Evolutionary conservation across 306 rosid genomes (phyloP).

Genomic region (Prunus davidiana): DNA sequence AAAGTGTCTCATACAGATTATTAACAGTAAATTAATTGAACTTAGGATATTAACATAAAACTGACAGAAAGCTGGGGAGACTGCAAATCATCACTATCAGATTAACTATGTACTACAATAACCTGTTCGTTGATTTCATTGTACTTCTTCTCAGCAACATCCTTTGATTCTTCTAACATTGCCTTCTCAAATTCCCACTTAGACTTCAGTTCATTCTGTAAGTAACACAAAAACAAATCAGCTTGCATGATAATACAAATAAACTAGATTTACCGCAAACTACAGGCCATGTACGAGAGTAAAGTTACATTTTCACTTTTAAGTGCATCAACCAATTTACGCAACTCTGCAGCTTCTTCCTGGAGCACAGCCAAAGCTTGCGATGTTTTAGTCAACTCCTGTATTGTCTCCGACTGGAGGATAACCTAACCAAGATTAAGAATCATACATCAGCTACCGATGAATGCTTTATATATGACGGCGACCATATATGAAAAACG

Average conservation of each 20-base stretch:
- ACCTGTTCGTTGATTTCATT: slow-evolving; percentile 93
- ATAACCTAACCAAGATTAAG: slow-evolving; percentile 53
- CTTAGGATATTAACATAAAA: not conserved
- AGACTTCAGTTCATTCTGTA: slow-evolving; percentile 66
- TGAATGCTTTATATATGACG: not conserved
- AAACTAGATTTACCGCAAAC: slow-evolving; percentile 5
- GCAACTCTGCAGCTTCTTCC: slow-evolving; percentile 66
- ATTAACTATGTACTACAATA: slow-evolving; percentile 13
- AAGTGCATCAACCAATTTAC: slow-evolving; percentile 48
- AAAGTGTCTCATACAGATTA: not conserved
- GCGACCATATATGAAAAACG: not conserved
- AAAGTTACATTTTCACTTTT: slow-evolving; percentile 61
- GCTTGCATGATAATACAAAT: not conserved
- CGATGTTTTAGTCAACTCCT: slow-evolving; percentile 87
- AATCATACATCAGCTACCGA: not conserved
- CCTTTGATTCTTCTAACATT: slow-evolving; percentile 46
- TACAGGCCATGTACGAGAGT: not conserved
- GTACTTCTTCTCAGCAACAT: slow-evolving; percentile 68
- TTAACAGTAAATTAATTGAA: not conserved
- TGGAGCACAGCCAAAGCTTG: slow-evolving; percentile 65
- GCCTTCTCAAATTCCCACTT: slow-evolving; percentile 71
- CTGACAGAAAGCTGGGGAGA: not conserved
- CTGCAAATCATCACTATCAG: not conserved
- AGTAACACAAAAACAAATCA: not conserved
- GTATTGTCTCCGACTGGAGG: slow-evolving; percentile 95